phyloP scores from a whole-genome alignment of 169 alveolate genomes.

The Plasmodium adleri region DNA sequence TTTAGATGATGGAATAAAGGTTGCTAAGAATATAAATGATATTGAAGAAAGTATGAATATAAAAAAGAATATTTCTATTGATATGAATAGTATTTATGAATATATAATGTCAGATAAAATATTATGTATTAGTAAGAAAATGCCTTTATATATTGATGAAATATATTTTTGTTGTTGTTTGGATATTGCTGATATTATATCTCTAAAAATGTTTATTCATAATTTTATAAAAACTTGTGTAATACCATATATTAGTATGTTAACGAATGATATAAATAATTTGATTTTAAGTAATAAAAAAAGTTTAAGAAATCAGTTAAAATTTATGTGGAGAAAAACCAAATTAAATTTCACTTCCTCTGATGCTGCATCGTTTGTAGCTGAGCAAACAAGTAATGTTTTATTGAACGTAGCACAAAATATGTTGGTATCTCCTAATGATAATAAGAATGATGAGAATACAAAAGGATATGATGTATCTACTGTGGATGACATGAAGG shows the following conservation, averaged over 20 bases:
- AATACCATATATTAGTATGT: conserved; percentile 26
- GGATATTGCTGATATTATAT: conserved; percentile 24
- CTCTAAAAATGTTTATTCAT: conserved; percentile 59
- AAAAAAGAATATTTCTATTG: conserved; percentile 8
- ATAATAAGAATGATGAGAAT: not conserved
- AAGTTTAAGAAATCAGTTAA: conserved; percentile 31
- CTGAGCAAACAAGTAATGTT: conserved; percentile 69
- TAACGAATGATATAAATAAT: conserved; percentile 34
- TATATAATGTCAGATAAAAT: conserved; percentile 30
- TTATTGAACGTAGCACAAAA: conserved; percentile 41
- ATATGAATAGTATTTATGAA: conserved; percentile 31
- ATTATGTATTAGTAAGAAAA: conserved; percentile 45
- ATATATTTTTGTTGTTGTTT: conserved; percentile 47
- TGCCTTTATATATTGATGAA: conserved; percentile 48
- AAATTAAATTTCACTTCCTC: conserved; percentile 30
- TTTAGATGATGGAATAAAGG: conserved; percentile 3
- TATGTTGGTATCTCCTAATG: conserved; percentile 7
- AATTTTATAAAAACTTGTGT: conserved; percentile 40
- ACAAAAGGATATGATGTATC: not conserved
- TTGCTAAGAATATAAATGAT: conserved; percentile 12
- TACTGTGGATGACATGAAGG: not conserved
- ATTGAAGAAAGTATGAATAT: conserved; percentile 27
- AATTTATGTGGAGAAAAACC: conserved; percentile 66
- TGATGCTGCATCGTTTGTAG: conserved; percentile 56
- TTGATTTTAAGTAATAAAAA: conserved; percentile 39